A percentile compares a stretch with the other conserved stretches of the same genome.
phyloP scores from a whole-genome alignment of 179 eudicot genomes.

The Gypsophila paniculata region DNA sequence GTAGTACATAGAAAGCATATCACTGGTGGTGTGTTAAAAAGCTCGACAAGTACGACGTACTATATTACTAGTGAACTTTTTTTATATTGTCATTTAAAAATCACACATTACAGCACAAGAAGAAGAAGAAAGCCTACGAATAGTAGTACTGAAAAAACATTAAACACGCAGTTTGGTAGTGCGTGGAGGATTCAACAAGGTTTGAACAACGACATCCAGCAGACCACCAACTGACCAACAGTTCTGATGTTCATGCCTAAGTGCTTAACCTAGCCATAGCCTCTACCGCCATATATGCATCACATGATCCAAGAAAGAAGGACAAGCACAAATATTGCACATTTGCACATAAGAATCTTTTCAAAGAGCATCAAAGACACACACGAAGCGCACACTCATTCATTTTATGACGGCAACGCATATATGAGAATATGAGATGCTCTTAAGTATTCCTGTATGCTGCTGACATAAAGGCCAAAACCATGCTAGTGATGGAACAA shows the following conservation, averaged over 20 bases:
- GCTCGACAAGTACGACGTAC: no score
- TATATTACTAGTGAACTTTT: no score
- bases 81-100: no score
- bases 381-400: conserved; percentile 3
- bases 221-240: no score
- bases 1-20: no score
- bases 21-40: no score
- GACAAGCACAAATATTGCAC: not conserved
- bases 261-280: not conserved
- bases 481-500: conserved; percentile 14
- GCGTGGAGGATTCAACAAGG: not conserved
- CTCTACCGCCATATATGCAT: not conserved
- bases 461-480: conserved; percentile 16
- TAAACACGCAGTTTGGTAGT: not conserved
- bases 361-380: conserved; percentile 3
- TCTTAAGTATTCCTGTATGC: conserved; percentile 5
- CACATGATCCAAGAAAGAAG: not conserved
- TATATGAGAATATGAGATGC: conserved; percentile 17
- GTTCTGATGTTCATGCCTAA: not conserved
- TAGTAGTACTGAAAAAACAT: not conserved
- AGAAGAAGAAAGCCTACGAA: not conserved
- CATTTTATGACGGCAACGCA: conserved; percentile 16
- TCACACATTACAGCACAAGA: no score
- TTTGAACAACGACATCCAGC: not conserved
- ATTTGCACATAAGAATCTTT: not conserved